Evolutionary conservation across 441 rosid species (phyloP), one percentile per base, ranked within the genome.

Genomic region (Populus hybrid): DNA sequence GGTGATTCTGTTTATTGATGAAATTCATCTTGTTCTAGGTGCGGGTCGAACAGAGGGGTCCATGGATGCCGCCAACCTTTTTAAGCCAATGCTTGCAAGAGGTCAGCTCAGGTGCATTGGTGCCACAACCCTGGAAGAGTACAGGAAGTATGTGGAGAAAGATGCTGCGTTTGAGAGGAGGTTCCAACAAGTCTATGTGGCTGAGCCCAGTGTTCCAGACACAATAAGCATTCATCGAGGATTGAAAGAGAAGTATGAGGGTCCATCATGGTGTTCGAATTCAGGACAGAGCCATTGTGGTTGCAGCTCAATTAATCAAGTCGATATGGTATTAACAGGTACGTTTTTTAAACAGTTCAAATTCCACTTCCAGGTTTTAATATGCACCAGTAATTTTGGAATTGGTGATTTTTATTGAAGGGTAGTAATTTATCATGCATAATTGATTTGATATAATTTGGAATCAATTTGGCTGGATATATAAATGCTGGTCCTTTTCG

Each of bases 81-180:
- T 95, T 66, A 95, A 95, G 88, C 99, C 99, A 0, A 93, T 93
- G 99, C 92, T 95, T 79, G 99, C 99, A 46, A 85, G 99, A 79
- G 98, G 98, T n/a, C 98, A 93, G 83, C 94, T 95, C 24, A 85
- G 99, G 34, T 95, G 99, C 74, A 95, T 95, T 59, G 98, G 98
- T 19, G 99, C 99, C 12, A 95, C 99, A 2, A 95, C 98, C 0
- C 86, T 95, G 8, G 96, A 95, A 79, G 98, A 93, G 74, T 95
- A 95, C 16, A 87, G 97, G 77, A 95, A 95, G 75, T 92, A 95
- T 73, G 99, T 92, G 72, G 99, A 95, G 91, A 95, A 93, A 83
- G 99, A 95, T 87, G 96, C 99, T 28, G 98, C 98, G 21, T 95
- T 95, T 65, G 98, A 93, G 84, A 91, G 99, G 79, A 85, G 99